Conservation (phyloP, 1,139 yeast genomes). For the Saccharomyces hybrid region DNA sequence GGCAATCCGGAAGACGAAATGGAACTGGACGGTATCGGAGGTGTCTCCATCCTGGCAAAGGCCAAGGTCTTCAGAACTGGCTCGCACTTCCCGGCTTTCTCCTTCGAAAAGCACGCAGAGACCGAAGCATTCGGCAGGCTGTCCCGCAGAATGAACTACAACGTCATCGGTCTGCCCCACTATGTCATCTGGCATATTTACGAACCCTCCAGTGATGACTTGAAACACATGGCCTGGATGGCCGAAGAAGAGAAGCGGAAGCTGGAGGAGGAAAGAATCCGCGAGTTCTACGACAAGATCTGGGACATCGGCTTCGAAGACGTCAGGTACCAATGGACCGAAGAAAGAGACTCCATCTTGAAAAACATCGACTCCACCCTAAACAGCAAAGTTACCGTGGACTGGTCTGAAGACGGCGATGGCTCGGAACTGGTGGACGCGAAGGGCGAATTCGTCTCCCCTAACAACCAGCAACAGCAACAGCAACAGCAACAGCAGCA, state of each 20-base stretch:
- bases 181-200: constrained; percentile 84
- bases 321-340: constrained; percentile 59
- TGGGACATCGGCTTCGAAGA: constrained; percentile 75
- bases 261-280: constrained; percentile 56
- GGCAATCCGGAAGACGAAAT: constrained; percentile 62
- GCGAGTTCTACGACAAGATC: constrained; percentile 62
- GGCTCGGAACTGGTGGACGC: constrained; percentile 18
- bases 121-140: constrained; percentile 89
- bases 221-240: constrained; percentile 96
- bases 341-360: constrained; percentile 57
- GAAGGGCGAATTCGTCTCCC: background rate
- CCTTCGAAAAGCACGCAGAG: constrained; percentile 85
- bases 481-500: background rate
- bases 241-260: constrained; percentile 80
- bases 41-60: constrained; percentile 77
- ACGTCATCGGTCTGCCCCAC: constrained; percentile 82
- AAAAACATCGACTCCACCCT: constrained; percentile 56
- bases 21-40: constrained; percentile 84
- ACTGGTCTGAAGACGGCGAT: constrained; percentile 59
- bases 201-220: constrained; percentile 78
- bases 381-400: constrained; percentile 38
- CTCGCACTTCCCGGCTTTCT: constrained; percentile 80
- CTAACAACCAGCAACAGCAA: background rate
- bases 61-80: constrained; percentile 80
- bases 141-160: constrained; percentile 72